These are phyloP conservation scores for Paraphaeosphaeria sporulosa DNA, from an alignment of 2,329 filamentous ascomycete species.

Conservation along the genomic window DNA sequence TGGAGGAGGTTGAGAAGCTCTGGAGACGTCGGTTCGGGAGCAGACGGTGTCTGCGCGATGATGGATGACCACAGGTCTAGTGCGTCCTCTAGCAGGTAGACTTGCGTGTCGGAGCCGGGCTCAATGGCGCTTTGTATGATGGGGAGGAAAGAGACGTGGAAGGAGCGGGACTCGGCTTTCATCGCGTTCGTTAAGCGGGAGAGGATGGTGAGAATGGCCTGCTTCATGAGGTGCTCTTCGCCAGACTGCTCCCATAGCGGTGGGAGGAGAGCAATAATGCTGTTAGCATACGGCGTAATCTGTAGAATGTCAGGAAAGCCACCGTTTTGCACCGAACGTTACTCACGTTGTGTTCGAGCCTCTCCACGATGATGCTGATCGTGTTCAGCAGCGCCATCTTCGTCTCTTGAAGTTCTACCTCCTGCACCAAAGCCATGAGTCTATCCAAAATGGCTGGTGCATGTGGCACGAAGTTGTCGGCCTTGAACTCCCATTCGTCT, in stretches of 20 bases:
- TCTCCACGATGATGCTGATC: constrained; percentile 78
- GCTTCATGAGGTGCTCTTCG: constrained; percentile 91
- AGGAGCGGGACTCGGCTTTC: constrained; percentile 77
- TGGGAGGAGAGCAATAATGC: constrained; percentile 81
- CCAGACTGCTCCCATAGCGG: constrained; percentile 84
- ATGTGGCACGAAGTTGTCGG: constrained; percentile 77
- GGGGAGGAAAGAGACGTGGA: constrained; percentile 81
- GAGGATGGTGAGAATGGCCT: constrained; percentile 87
- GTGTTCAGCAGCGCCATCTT: constrained; percentile 91
- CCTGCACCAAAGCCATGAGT: constrained; percentile 79
- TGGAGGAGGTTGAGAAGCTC: constrained; percentile 54
- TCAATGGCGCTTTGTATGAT: constrained; percentile 82
- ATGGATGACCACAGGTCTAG: constrained; percentile 88
- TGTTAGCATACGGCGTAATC: constrained; percentile 74
- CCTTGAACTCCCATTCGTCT: constrained; percentile 83
- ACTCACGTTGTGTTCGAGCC: constrained; percentile 76
- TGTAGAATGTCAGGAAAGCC: constrained; percentile 31
- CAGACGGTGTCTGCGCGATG: constrained; percentile 64
- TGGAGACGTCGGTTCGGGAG: constrained; percentile 51
- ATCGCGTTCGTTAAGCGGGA: constrained; percentile 86
- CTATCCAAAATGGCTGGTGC: constrained; percentile 75
- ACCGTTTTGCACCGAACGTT: too few species aligned
- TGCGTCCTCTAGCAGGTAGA: constrained; percentile 90
- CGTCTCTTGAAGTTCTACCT: constrained; percentile 83
- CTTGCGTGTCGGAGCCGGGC: constrained; percentile 65